Conservation (phyloP, 202 grass and related monocot species). For the Eragrostis tef region DNA sequence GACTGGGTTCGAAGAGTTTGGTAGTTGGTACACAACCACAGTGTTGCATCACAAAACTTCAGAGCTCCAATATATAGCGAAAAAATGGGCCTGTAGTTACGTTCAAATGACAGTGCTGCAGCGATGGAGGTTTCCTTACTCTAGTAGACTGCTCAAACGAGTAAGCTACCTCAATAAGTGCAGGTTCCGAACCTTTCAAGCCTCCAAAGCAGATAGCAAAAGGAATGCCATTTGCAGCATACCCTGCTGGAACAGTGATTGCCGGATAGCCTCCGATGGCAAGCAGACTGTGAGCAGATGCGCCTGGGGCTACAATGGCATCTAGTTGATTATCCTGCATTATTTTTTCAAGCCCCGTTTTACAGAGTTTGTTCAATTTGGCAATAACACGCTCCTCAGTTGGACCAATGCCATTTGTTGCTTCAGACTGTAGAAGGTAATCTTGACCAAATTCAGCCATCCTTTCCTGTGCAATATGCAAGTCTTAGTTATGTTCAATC, state of each 20-base stretch:
- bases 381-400: constrained; percentile 57
- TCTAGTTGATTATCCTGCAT: constrained; percentile 63
- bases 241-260: constrained; percentile 76
- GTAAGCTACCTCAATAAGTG: constrained; percentile 78
- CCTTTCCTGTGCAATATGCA: constrained; percentile 59
- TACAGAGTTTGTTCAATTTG: constrained; percentile 58
- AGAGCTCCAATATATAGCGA: neutral
- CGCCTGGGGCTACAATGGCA: constrained; percentile 57
- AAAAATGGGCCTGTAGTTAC: neutral
- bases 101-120: constrained; percentile 44
- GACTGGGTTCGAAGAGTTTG: neutral
- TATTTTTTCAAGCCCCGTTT: constrained; percentile 64
- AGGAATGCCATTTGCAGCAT: constrained; percentile 51
- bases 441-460: constrained; percentile 64
- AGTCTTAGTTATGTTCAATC: neutral
- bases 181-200: constrained; percentile 73
- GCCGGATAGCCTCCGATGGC: constrained; percentile 69
- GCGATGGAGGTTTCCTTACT: constrained; percentile 57
- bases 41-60: neutral
- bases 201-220: constrained; percentile 77
- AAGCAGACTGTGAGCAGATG: constrained; percentile 58
- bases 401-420: constrained; percentile 59
- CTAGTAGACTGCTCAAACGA: constrained; percentile 76
- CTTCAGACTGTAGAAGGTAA: constrained; percentile 67
- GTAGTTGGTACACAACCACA: neutral